Evolutionary conservation across 2,329 filamentous ascomycete species (phyloP), one percentile per base, ranked within the genome.

Genomic region (Mycosphaerella sp.): DNA sequence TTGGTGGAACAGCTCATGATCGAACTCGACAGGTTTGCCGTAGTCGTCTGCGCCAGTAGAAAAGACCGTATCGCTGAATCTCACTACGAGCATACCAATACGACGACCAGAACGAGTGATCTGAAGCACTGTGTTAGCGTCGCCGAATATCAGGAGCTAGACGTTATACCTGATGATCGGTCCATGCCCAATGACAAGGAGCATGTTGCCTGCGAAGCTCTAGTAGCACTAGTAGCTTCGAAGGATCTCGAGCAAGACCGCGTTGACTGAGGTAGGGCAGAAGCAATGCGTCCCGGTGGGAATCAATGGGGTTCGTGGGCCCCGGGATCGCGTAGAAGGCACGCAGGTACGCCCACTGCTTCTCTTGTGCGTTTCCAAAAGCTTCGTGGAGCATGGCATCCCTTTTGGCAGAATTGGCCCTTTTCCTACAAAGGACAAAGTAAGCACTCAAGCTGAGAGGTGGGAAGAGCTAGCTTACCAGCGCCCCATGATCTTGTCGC

Each of bases 1-100:
- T 32, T 9, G 8, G 14, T 55, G 53, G 38, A 55, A 51, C 26
- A 8, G 12, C 5, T 51, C 17, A 8, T 47, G 6, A 1, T 55
- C 43, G 17, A 47, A 51, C 4, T 31, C 11, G n/a, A 46, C 44
- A 23, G 34, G n/a, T 21, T 38, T 1, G 6, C 53, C 53, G 14
- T 51, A 55, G 7, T 12, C 21, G 6, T 36, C 14, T 4, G 31
- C n/a, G 8, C n/a, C 38, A 4, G 41, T 17, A 4, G 42, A 47
- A 43, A 48, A 48, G 6, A 36, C 17, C 2, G 21, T 17, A 17
- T 38, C 10, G 3, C 39, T 23, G 8, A 6, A 47, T n/a, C 26
- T 21, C 41, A 34, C 51, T 8, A n/a, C 43, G 2, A 55, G 53
- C 47, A 51, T 26, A n/a, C 48, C 48, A 14, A 9, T 47, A 1